phyloP scores from a whole-genome alignment of 257 asterid genomes.

The Plantago ovata region DNA sequence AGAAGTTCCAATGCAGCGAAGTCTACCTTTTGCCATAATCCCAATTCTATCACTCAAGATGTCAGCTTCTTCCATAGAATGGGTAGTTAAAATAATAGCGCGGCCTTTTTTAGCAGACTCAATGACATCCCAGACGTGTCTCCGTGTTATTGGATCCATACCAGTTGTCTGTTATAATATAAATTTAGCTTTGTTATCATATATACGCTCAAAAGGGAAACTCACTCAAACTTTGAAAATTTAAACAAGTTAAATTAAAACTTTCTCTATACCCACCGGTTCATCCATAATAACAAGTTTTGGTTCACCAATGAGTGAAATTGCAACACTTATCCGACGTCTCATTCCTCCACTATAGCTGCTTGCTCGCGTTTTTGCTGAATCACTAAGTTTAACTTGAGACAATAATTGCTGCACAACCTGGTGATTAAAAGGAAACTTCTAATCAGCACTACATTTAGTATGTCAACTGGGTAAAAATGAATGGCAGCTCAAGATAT shows the following conservation, averaged over 20 bases:
- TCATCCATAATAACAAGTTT: slow-evolving; percentile 80
- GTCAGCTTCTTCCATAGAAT: slow-evolving; percentile 99
- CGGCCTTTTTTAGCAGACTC: slow-evolving; percentile 89
- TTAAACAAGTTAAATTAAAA: not conserved
- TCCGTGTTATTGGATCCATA: slow-evolving; percentile 92
- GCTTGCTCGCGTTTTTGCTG: slow-evolving; percentile 69
- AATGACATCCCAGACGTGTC: slow-evolving; percentile 94
- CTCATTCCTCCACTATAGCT: slow-evolving; percentile 97
- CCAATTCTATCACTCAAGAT: slow-evolving; percentile 86
- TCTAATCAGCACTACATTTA: slow-evolving; percentile 1
- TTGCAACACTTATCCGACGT: slow-evolving; percentile 93
- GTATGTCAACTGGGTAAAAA: not conserved
- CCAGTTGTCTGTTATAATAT: slow-evolving; percentile 77
- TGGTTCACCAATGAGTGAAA: slow-evolving; percentile 90
- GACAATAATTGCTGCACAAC: slow-evolving; percentile 57
- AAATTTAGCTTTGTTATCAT: slow-evolving; percentile 9
- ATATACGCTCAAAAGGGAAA: slow-evolving; percentile 12
- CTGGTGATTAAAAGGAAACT: slow-evolving; percentile 35
- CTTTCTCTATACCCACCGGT: slow-evolving; percentile 52
- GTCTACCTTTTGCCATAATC: slow-evolving; percentile 96
- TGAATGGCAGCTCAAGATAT: not conserved
- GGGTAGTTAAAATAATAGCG: slow-evolving; percentile 85
- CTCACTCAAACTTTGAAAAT: slow-evolving; percentile 3
- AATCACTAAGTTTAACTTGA: slow-evolving; percentile 77
- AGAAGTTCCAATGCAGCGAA: slow-evolving; percentile 96